Conservation (phyloP, 768 basidiomycete species). For the Tricholoma furcatifolium region DNA sequence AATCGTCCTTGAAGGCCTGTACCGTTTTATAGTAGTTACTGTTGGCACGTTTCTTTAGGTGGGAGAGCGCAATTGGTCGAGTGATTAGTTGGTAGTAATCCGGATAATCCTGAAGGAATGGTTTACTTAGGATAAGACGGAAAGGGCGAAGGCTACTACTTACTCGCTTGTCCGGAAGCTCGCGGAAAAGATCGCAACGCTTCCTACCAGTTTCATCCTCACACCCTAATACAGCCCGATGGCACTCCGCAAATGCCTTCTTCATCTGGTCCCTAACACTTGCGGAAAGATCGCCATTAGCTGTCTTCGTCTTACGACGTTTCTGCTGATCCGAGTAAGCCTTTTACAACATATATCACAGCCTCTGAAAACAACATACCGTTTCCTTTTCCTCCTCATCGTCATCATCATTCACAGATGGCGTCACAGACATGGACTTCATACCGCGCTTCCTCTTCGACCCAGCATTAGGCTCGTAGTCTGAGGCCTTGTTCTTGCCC, state of each 20-base stretch:
- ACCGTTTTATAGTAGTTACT: slow-evolving; percentile 73
- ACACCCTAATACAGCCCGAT: slow-evolving; percentile 62
- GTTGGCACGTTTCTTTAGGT: slow-evolving; percentile 76
- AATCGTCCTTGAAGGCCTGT: slow-evolving; percentile 71
- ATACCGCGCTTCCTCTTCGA: slow-evolving; percentile 76
- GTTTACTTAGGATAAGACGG: too few relatives aligned
- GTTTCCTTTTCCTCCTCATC: slow-evolving; percentile 66
- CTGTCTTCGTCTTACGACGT: slow-evolving; percentile 57
- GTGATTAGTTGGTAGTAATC: slow-evolving; percentile 91
- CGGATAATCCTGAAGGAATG: slow-evolving; percentile 68
- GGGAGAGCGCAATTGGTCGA: slow-evolving; percentile 84
- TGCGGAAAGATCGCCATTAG: slow-evolving; percentile 51
- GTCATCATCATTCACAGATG: slow-evolving; percentile 75
- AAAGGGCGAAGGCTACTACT: slow-evolving; percentile 14
- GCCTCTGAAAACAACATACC: slow-evolving; percentile 38
- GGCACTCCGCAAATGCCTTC: slow-evolving; percentile 70
- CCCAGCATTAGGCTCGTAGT: slow-evolving; percentile 48
- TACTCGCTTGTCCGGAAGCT: slow-evolving; percentile 79
- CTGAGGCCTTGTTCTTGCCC: slow-evolving; percentile 54
- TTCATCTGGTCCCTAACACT: slow-evolving; percentile 76
- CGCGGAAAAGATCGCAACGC: slow-evolving; percentile 85
- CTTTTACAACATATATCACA: too few relatives aligned
- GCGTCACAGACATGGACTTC: slow-evolving; percentile 76
- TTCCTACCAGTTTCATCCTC: slow-evolving; percentile 44
- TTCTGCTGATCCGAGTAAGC: too few relatives aligned